Evolutionary conservation across 106 monocot species (phyloP), one percentile per base, ranked within the genome.

Genomic region (Dioscorea zingiberensis): DNA sequence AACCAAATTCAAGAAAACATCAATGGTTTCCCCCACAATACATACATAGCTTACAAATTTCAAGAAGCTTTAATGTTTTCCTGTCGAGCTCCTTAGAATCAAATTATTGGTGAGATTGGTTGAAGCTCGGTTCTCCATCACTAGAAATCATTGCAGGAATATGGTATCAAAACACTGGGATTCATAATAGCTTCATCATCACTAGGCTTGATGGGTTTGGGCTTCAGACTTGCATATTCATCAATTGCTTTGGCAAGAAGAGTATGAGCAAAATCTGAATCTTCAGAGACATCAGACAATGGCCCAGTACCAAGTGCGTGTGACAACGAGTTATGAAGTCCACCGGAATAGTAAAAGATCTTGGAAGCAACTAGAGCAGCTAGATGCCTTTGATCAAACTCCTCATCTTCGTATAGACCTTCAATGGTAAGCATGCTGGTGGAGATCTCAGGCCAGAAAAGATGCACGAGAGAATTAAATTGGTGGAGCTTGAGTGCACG

Each of bases 381-480:
- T 60, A 93, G 84, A 24, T 89, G 89, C 84, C 98, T 89, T 68
- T 93, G 86, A 38, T 99, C 86, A 69, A 99, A 99, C 64, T 84
- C 89, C 70, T 93, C 98, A 27, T 99, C 98, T 66, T 99, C 98
- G 26, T 93, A 99, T 55, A 99, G 60, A 63, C 93, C 89, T 64
- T 99, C 98, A 29, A 90, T 94, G 75, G 82, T 71, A 23, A 87
- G 90, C 3, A 94, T 84, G 73, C 81, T 82, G 44, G 87, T 82
- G 74, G 94, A 87, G 87, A 94, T 94, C 82, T 94, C 94, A 14
- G 79, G 94, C 90, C 90, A 94, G 84, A 94, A 94, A 70, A 80
- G 77, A 70, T 84, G 84, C 56, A 87, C 90, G 73, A 87, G 73
- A 44, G 84, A 84, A 72, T 90, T 90, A 55, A 94, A 82, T 25